phyloP scores from a whole-genome alignment of 148 eudicot species.

The Nepenthes gracilis region DNA sequence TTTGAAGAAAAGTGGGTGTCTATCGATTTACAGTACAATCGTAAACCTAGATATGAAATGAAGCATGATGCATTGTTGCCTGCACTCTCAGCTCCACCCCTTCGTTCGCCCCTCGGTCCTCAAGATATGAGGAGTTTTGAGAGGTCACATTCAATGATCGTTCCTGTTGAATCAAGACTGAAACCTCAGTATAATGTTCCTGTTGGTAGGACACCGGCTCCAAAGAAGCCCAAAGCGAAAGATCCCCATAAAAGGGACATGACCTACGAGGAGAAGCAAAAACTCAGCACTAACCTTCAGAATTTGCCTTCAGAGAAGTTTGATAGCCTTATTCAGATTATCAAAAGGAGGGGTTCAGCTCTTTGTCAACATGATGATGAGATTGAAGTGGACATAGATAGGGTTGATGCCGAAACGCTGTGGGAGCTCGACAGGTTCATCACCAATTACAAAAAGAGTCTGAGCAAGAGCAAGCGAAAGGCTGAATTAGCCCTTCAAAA shows the following conservation, averaged over 20 bases:
- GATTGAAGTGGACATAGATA: conserved; percentile 89
- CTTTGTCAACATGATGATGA: conserved; percentile 75
- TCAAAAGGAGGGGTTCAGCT: conserved; percentile 61
- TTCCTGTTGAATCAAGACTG: conserved; percentile 28
- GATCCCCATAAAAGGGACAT: conserved; percentile 83
- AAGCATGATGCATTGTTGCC: conserved; percentile 39
- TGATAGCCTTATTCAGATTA: conserved; percentile 70
- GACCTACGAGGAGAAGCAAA: conserved; percentile 91
- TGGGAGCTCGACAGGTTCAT: conserved; percentile 97
- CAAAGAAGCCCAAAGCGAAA: conserved; percentile 79
- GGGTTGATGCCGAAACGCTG: conserved; percentile 79
- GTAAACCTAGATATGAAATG: conserved; percentile 43
- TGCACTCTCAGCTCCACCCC: conserved; percentile 27
- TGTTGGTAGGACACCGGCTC: conserved; percentile 45
- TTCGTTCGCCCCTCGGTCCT: conserved; percentile 12
- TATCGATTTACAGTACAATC: conserved; percentile 45
- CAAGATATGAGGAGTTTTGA: conserved; percentile 33
- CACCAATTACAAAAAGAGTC: conserved; percentile 70
- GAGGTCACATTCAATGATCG: conserved; percentile 43
- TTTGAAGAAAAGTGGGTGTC: conserved; percentile 73
- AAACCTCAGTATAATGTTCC: conserved; percentile 24
- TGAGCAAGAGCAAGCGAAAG: conserved; percentile 71
- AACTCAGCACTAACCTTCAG: conserved; percentile 78
- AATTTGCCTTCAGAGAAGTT: conserved; percentile 70
- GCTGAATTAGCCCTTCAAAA: conserved; percentile 60